A percentile compares a stretch with the other conserved stretches of the same genome.
These are phyloP conservation scores for Byssoonygena ceratinophila DNA, from an alignment of 2,329 filamentous ascomycete genomes.

Conservation along the genomic window DNA sequence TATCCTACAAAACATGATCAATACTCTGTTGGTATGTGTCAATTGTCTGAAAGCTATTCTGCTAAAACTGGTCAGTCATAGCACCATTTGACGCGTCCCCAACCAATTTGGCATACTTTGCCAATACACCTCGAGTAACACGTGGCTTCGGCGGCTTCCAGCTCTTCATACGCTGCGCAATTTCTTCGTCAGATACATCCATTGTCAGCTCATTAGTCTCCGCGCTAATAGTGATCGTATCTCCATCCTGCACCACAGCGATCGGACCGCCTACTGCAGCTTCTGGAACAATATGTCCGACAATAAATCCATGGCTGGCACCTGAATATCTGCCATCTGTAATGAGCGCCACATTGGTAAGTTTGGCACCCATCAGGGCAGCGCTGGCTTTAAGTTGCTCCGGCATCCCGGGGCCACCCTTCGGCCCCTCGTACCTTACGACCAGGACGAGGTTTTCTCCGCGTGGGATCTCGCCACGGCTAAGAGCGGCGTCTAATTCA, in stretches of 20 bases:
- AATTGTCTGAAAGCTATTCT: background rate
- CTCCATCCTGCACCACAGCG: conserved; percentile 68
- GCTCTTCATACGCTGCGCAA: conserved; percentile 49
- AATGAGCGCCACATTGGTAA: conserved; percentile 79
- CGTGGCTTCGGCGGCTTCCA: conserved; percentile 63
- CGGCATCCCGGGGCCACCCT: conserved; percentile 86
- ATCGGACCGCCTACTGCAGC: conserved; percentile 79
- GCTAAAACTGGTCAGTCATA: conserved; percentile 57
- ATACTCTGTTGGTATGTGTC: no score
- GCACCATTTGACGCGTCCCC: conserved; percentile 86
- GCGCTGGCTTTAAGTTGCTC: conserved; percentile 83
- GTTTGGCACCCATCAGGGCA: conserved; percentile 81
- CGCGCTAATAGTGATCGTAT: conserved; percentile 71
- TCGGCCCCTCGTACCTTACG: conserved; percentile 87
- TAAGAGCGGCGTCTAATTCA: conserved; percentile 64
- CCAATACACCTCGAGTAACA: conserved; percentile 72
- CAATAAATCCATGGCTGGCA: conserved; percentile 82
- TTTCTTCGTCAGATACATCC: conserved; percentile 60
- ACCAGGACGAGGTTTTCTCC: conserved; percentile 78
- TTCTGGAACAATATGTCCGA: conserved; percentile 84
- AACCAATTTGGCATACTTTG: conserved; percentile 80
- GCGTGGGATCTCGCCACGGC: conserved; percentile 56
- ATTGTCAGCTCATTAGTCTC: conserved; percentile 64
- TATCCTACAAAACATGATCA: no score
- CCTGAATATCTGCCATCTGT: conserved; percentile 65